Evolutionary conservation across 108 stramenopile genomes (phyloP), one percentile per base, ranked within the genome.

Genomic region (Licmophora abbreviata): DNA sequence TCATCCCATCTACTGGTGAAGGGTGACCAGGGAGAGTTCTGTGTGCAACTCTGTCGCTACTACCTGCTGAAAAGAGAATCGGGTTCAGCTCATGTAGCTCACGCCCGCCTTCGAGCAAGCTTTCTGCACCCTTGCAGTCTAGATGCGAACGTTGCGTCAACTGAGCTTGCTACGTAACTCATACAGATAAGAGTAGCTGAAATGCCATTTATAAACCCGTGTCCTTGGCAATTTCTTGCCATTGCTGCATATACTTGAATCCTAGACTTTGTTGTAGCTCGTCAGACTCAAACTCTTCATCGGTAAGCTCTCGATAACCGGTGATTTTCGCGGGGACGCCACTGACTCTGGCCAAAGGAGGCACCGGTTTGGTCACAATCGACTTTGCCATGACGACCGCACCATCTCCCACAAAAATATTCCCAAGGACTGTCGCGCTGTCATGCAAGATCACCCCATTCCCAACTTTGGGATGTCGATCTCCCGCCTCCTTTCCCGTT

Each of bases 401-500:
- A 18, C 97, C 95, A 48, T 88, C 90, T 3, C 89, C 89, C 0
- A 89, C 79, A 12, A 54, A 52, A 22, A 96, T 87, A 45, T 92
- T 93, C 6, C 94, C 94, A 38, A 95, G 64, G 10, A 95, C 79
- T 22, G 77, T 77, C 3, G 82, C 73, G 1, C 83, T 77, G 34
- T 68, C 77, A 26, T 76, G 74, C 35, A 95, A 54, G 29, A 90
- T 73, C 9, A 93, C 92, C 1, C 83, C 87, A 48, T 72, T 58
- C 9, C 66, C 74, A 11, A 95, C 69, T 63, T 95, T 95, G 18
- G 95, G 95, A 65, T 95, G 95, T 15, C 95, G 70, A 66, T 95
- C 88, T 6, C 94, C 94, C 10, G 52, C 42, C 48, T 81, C 83
- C 62, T 95, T 95, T 5, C 94, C 92, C 10, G 92, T 95, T 6